Evolutionary conservation across 2,329 filamentous ascomycete genomes (phyloP), one percentile per base, ranked within the genome.

Genomic region (Fusarium sororula): DNA sequence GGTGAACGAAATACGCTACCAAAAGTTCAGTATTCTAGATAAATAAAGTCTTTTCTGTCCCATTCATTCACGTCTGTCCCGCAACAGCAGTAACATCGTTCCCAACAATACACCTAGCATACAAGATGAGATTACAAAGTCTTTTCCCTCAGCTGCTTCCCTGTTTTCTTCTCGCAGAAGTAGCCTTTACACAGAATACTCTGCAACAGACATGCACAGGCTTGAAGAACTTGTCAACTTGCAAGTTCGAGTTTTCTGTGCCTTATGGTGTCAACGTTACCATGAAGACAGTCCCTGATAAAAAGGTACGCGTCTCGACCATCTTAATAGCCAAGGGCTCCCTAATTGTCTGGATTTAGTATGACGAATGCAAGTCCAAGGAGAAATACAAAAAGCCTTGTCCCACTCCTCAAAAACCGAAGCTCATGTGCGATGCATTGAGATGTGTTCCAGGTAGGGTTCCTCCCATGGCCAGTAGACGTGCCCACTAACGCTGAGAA

Each of bases 311-410:
- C 15, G 6, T 2, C 28, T 3, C 3, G 3, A n/a, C 3, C 11
- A 5, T 18, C 15, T 32, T 0, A 18, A 0, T 4, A 24, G 2
- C 22, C 2, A 3, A 18, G 15, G 7, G 5, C 22, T 32, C 7
- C 7, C 47, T 50, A 0, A 50, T 13, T 18, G 2, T 32, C 22
- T 5, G 5, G 11, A 11, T 24, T 10, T 32, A 50, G 47, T 50
- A 50, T 1, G 28, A 50, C 22, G 28, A 50, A 14, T 50, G 47
- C 28, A 50, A 50, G 11, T 9, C 47, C 11, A 32, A 50, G 22
- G 47, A 50, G 47, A 18, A 32, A 14, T 32, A 50, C 22, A 50
- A 32, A 3, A 50, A 32, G 3, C 28, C 47, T n/a, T 50, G 47
- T 5, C 47, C 47, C 3, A 50, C 28, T 5, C 11, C 22, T 0